Evolutionary conservation across 2,329 filamentous ascomycete genomes (phyloP).

Genomic region (Tolypocladium sp.): DNA sequence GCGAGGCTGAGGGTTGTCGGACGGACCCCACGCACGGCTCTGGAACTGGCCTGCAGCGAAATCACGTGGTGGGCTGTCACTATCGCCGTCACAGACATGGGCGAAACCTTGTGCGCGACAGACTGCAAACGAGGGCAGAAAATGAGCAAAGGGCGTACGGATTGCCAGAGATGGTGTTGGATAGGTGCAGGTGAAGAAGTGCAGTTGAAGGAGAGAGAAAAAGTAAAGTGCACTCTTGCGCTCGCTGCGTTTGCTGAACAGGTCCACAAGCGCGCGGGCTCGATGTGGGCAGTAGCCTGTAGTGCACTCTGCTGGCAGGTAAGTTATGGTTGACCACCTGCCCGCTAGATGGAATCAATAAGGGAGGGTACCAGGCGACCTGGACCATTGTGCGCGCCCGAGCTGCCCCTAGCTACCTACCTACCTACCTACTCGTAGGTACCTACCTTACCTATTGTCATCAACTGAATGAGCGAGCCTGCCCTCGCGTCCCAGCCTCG

Average conservation of each 20-base stretch:
- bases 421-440: no score
- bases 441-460: neutral
- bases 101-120: neutral
- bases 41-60: neutral
- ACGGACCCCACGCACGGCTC: neutral
- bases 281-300: no score
- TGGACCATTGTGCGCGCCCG: no score
- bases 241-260: neutral
- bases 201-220: neutral
- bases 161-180: neutral
- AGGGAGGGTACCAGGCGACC: no score
- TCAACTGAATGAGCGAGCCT: neutral
- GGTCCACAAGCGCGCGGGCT: neutral
- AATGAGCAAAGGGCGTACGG: neutral
- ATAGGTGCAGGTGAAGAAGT: neutral
- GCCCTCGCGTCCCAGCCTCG: neutral
- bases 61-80: slow-evolving; percentile 9
- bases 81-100: neutral
- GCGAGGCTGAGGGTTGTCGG: slow-evolving; percentile 6
- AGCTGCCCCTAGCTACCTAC: no score
- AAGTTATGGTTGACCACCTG: no score
- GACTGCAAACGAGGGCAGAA: neutral
- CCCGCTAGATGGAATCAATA: no score
- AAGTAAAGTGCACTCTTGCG: neutral
- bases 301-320: no score